Evolutionary conservation across 345 rosid species (phyloP), one percentile per base, ranked within the genome.

Genomic region (Psidium friedrichsthalianum): DNA sequence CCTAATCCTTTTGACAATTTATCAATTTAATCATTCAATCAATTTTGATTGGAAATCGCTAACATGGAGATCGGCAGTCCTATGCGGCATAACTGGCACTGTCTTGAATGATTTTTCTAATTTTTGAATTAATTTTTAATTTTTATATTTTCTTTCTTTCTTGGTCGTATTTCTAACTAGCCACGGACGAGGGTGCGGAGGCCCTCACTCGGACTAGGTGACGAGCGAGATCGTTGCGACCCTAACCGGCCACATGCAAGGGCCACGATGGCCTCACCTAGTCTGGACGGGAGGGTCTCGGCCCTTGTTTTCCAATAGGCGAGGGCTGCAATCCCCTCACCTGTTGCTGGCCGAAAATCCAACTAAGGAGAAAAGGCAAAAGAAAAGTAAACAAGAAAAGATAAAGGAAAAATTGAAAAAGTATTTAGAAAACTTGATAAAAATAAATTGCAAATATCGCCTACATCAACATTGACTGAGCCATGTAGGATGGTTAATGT

Each of bases 41-140:
- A 0, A 59, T 59, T 59, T 59, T 59, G 3, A 27, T 14, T 1
- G 47, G 0, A n/a, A 59, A 59, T 27, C 36, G 15, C 40, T 6
- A 0, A 6, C 15, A 2, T 0, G 9, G 2, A n/a, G 13, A 1
- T 3, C 12, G 5, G 16, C 3, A 0, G 0, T 58, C 16, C 6
- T 57, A 57, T 0, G 0, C 24, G 64, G 16, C 29, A 57, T 5
- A 57, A 11, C 25, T 0, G 12, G 0, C 0, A 1, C 6, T 58
- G 1, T n/a, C 29, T 3, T 58, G 8, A 3, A 6, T 0, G 0
- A n/a, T 58, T 59, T 59, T 27, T 27, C 0, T 0, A 27, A n/a
- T 59, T 59, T 11, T 59, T 3, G 14, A 15, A 27, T 44, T 44
- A 59, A 11, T 57, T 25, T 27, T 13, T 6, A 12, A 18, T 14